Percentiles rank a stretch among this genome's conserved stretches.
Evolutionary conservation across 163 green algal species (phyloP).

Genomic region (Volvox carteri): DNA sequence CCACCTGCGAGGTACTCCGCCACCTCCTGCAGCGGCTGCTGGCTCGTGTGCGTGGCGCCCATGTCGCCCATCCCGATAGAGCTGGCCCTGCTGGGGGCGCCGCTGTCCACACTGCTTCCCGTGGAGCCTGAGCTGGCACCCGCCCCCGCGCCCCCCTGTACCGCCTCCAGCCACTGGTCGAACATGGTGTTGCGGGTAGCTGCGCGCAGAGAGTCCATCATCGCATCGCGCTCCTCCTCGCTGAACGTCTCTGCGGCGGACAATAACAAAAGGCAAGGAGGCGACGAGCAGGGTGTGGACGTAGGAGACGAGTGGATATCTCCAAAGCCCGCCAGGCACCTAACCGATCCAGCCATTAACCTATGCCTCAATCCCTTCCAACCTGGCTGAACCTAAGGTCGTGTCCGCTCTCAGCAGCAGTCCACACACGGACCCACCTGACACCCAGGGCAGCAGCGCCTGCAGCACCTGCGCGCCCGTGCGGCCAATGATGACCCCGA

Average conservation of each 20-base stretch:
- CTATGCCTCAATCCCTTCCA: too few relatives aligned
- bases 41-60: too few relatives aligned
- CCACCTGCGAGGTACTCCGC: conserved; percentile 75
- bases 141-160: conserved; percentile 53
- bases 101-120: not conserved
- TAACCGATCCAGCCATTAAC: too few relatives aligned
- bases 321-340: too few relatives aligned
- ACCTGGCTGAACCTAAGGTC: too few relatives aligned
- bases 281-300: not conserved
- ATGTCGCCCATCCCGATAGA: not conserved
- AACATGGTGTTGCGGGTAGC: conserved; percentile 96
- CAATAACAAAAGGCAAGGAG: not conserved
- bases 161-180: conserved; percentile 91
- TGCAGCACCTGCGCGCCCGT: conserved; percentile 97
- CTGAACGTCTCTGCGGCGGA: conserved; percentile 79
- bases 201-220: conserved; percentile 92
- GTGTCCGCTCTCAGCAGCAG: too few relatives aligned
- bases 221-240: conserved; percentile 87
- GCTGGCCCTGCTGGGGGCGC: conserved; percentile 1
- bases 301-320: not conserved
- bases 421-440: conserved; percentile 58
- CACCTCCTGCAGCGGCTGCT: conserved; percentile 71
- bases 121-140: not conserved
- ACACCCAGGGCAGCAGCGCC: conserved; percentile 77
- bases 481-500: conserved; percentile 94